phyloP scores from a whole-genome alignment of 371 early-diverging fungal genomes.

The Mortierella sp. region DNA sequence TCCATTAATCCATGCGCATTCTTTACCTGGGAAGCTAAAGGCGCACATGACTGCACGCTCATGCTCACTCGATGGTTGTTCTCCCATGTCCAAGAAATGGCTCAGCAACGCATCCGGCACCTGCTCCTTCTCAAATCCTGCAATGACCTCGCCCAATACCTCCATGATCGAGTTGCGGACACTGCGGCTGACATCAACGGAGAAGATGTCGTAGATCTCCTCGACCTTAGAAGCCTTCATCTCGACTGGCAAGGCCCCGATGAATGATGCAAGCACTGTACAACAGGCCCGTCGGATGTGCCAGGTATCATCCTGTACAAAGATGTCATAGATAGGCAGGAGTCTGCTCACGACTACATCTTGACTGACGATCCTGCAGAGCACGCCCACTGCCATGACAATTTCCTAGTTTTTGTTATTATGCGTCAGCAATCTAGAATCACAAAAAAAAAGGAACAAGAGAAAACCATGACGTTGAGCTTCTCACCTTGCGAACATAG shows the following conservation, averaged over 20 bases:
- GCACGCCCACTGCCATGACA: constrained; percentile 63
- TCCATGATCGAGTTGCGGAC: constrained; percentile 70
- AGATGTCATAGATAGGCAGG: constrained; percentile 62
- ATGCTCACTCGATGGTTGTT: constrained; percentile 57
- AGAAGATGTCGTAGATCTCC: constrained; percentile 61
- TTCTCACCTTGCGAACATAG: constrained; percentile 63
- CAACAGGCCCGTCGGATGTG: constrained; percentile 71
- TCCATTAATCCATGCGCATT: neutral
- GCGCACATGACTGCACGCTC: constrained; percentile 71
- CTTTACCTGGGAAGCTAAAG: constrained; percentile 66
- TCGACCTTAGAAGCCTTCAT: constrained; percentile 54
- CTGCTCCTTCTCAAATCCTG: constrained; percentile 58
- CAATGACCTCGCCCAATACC: constrained; percentile 68
- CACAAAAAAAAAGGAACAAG: no score
- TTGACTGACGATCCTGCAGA: constrained; percentile 58
- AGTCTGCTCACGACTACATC: constrained; percentile 59
- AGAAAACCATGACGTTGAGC: no score
- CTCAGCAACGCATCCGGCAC: constrained; percentile 62
- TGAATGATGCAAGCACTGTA: constrained; percentile 60
- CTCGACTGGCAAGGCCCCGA: constrained; percentile 60
- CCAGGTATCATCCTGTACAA: constrained; percentile 70
- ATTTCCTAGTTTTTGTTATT: constrained; percentile 65
- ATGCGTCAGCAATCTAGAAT: neutral
- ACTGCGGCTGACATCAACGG: constrained; percentile 67
- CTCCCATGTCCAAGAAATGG: constrained; percentile 45